Conservation (phyloP, 2,329 filamentous ascomycete species). For the Colletotrichum sp. region DNA sequence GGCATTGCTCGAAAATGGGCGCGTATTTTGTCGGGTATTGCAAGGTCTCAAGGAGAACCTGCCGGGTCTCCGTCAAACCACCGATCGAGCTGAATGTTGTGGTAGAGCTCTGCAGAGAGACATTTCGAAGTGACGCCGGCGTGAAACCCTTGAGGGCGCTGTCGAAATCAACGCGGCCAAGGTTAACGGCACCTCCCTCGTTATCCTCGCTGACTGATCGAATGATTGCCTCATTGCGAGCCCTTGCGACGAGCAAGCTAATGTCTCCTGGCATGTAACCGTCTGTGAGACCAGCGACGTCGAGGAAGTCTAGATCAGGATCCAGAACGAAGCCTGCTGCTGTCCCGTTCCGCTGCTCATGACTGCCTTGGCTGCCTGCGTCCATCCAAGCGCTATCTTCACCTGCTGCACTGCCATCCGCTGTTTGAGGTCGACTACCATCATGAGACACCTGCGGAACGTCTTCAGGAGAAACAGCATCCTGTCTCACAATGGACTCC, state of each 20-base stretch:
- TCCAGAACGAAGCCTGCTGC: slow-evolving; percentile 75
- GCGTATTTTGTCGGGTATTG: slow-evolving; percentile 98
- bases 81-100: slow-evolving; percentile 94
- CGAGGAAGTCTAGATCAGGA: slow-evolving; percentile 83
- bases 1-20: slow-evolving; percentile 95
- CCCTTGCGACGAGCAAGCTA: slow-evolving; percentile 82
- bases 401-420: slow-evolving; percentile 55
- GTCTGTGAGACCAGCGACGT: slow-evolving; percentile 91
- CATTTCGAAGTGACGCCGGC: slow-evolving; percentile 91
- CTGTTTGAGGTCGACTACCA: slow-evolving; percentile 62
- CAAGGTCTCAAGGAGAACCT: slow-evolving; percentile 91
- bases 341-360: slow-evolving; percentile 34
- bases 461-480: slow-evolving; percentile 46
- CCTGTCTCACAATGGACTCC: slow-evolving; percentile 73
- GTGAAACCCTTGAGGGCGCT: slow-evolving; percentile 90
- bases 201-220: slow-evolving; percentile 70
- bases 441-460: slow-evolving; percentile 35
- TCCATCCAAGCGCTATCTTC: slow-evolving; percentile 77
- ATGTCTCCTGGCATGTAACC: slow-evolving; percentile 98
- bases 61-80: slow-evolving; percentile 83
- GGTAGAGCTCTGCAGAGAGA: slow-evolving; percentile 89
- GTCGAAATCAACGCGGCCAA: slow-evolving; percentile 80
- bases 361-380: slow-evolving; percentile 64
- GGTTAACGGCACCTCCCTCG: slow-evolving; percentile 56
- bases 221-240: slow-evolving; percentile 91